A percentile compares a stretch with the other conserved stretches of the same genome.
Conservation (phyloP, 441 rosid genomes). For the Macaranga tanarius region DNA sequence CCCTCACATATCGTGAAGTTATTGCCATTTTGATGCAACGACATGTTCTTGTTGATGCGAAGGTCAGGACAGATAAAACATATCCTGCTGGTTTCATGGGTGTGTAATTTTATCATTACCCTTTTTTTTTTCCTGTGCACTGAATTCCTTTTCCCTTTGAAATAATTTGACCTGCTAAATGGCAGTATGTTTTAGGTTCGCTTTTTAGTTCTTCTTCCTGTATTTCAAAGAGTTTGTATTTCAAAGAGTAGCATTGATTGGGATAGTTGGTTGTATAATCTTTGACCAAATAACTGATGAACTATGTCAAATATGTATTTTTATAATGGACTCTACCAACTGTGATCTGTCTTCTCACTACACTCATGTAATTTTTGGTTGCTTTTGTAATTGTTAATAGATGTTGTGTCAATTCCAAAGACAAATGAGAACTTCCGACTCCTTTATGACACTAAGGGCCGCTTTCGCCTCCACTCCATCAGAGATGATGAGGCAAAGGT, state of each 20-base stretch:
- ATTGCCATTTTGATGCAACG: constrained; percentile 18
- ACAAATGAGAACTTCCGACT: constrained; percentile 74
- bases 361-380: too few relatives aligned
- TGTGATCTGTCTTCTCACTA: too few relatives aligned
- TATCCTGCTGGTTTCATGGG: constrained; percentile 93
- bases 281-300: too few relatives aligned
- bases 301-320: too few relatives aligned
- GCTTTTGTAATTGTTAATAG: constrained; percentile 24
- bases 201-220: not conserved
- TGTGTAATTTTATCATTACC: constrained; percentile 24
- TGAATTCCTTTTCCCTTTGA: not conserved
- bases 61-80: constrained; percentile 35
- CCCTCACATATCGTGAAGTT: constrained; percentile 8
- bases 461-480: constrained; percentile 74
- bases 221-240: not conserved
- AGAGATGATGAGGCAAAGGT: constrained; percentile 43
- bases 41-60: constrained; percentile 15
- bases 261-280: not conserved
- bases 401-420: constrained; percentile 78
- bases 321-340: too few relatives aligned
- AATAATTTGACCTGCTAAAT: not conserved
- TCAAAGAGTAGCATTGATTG: not conserved
- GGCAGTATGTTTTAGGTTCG: not conserved
- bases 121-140: not conserved
- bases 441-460: constrained; percentile 76